These are phyloP conservation scores for Fraxinus paxiana DNA, from an alignment of 305 asterid genomes.

Conservation along the genomic window DNA sequence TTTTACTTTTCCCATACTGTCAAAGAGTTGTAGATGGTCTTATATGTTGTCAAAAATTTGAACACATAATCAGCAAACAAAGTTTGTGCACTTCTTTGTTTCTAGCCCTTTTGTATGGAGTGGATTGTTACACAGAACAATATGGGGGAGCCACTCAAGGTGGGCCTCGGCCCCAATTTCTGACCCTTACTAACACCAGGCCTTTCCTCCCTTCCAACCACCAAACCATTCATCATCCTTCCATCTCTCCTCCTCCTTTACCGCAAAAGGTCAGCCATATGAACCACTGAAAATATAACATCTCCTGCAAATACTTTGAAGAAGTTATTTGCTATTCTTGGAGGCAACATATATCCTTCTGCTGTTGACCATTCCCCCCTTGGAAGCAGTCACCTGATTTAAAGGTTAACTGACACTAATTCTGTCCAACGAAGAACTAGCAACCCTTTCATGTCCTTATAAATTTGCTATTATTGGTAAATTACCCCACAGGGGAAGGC, in stretches of 20 bases:
- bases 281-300: neutral
- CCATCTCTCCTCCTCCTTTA: neutral
- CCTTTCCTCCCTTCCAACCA: neutral
- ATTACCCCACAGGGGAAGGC: neutral
- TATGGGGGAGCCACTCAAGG: neutral
- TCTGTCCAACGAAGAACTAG: neutral
- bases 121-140: neutral
- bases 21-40: neutral
- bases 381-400: neutral
- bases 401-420: neutral
- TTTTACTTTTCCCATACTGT: neutral
- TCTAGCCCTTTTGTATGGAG: neutral
- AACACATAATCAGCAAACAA: neutral
- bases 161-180: neutral
- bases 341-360: neutral
- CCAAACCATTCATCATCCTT: neutral
- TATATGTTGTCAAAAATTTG: neutral
- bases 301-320: neutral
- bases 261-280: neutral
- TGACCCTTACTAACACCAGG: neutral
- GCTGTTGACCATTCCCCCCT: neutral
- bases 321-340: neutral
- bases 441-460: neutral
- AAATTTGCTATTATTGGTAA: neutral
- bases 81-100: neutral